phyloP scores from a whole-genome alignment of 306 rosid species.

The Rubus idaeus region DNA sequence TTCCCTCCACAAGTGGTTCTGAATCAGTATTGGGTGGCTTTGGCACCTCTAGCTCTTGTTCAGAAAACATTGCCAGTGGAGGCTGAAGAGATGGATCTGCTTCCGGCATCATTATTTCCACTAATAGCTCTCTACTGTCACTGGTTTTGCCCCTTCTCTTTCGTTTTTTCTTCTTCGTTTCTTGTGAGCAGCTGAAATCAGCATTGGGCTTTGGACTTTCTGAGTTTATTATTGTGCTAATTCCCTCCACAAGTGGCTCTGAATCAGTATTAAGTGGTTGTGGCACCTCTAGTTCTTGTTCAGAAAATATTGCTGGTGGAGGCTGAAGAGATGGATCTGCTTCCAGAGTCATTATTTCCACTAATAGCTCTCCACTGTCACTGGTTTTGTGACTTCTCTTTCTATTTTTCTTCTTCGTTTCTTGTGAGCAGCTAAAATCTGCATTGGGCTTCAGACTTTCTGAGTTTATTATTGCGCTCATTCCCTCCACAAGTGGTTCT shows the following conservation, averaged over 20 bases:
- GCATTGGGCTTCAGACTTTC: neutral
- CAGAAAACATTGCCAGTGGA: conserved; percentile 17
- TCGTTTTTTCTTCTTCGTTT: neutral
- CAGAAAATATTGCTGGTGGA: conserved; percentile 20
- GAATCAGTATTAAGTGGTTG: conserved; percentile 12
- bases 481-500: conserved; percentile 14
- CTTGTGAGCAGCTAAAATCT: conserved; percentile 1
- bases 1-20: conserved; percentile 21
- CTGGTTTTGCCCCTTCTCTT: neutral
- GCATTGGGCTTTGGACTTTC: neutral
- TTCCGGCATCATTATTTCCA: conserved; percentile 24
- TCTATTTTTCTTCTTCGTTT: neutral
- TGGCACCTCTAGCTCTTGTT: conserved; percentile 26
- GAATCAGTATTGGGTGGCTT: conserved; percentile 11
- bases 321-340: conserved; percentile 24
- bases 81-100: conserved; percentile 25
- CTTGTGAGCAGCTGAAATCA: neutral
- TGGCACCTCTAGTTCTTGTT: conserved; percentile 25
- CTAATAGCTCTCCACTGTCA: conserved; percentile 20
- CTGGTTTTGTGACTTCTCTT: neutral
- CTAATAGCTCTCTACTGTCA: conserved; percentile 20
- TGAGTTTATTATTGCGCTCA: neutral
- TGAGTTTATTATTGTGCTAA: neutral
- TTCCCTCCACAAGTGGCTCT: conserved; percentile 13
- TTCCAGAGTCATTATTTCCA: conserved; percentile 24